A percentile compares a stretch with the other conserved stretches of the same genome.
phyloP scores from a whole-genome alignment of 768 basidiomycete genomes.

The Mycena crocata region DNA sequence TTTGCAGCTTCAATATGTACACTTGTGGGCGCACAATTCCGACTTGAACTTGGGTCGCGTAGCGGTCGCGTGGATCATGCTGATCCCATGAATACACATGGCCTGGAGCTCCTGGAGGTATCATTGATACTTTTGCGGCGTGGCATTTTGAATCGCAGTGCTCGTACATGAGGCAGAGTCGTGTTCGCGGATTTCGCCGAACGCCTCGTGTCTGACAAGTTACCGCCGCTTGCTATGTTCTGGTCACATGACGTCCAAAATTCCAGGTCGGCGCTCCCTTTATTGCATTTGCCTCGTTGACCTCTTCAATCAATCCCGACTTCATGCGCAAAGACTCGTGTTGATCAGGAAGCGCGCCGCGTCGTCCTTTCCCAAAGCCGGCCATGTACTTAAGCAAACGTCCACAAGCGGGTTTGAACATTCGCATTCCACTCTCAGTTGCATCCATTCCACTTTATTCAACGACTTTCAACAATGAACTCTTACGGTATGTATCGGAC shows the following conservation, averaged over 20 bases:
- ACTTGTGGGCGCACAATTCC: neutral
- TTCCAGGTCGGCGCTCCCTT: constrained; percentile 35
- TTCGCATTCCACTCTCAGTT: constrained; percentile 12
- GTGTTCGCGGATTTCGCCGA: constrained; percentile 45
- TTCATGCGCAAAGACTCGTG: constrained; percentile 39
- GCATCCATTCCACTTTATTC: constrained; percentile 4
- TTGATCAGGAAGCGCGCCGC: constrained; percentile 34
- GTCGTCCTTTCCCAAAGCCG: constrained; percentile 30
- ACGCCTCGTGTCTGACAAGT: constrained; percentile 4
- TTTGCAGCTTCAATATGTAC: neutral
- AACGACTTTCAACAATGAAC: constrained; percentile 28
- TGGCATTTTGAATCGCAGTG: neutral
- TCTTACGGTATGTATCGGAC: constrained; percentile 14
- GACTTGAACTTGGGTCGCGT: no score
- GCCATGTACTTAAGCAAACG: constrained; percentile 36
- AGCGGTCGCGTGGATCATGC: neutral
- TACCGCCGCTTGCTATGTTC: constrained; percentile 37
- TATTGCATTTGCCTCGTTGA: constrained; percentile 37
- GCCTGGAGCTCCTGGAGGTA: neutral
- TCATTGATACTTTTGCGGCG: constrained; percentile 13
- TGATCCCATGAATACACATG: neutral
- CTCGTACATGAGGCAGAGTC: constrained; percentile 32
- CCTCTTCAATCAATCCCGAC: constrained; percentile 32
- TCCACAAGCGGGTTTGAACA: constrained; percentile 24
- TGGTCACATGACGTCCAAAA: constrained; percentile 38